Conservation (phyloP, 2,329 filamentous ascomycete species). For the Chaetomiaceae sp. region DNA sequence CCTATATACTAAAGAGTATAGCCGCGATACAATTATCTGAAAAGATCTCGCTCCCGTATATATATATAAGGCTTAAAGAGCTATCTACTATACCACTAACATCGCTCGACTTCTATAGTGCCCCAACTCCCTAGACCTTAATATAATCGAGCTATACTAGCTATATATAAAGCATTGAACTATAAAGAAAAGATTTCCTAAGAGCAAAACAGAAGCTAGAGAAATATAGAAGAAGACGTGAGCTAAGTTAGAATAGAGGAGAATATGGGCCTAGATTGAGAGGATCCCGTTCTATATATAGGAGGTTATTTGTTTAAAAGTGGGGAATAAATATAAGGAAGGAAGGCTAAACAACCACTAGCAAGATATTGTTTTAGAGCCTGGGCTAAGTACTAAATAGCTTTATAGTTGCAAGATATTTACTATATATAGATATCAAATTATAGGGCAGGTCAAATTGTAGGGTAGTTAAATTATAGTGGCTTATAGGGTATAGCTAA, state of each 20-base stretch:
- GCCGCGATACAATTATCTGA: too few relatives aligned
- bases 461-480: not conserved
- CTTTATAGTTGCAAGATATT: not conserved
- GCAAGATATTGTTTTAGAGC: not conserved
- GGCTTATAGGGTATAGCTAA: not conserved
- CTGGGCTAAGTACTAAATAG: not conserved
- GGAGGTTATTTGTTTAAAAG: constrained; percentile 3
- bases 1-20: too few relatives aligned
- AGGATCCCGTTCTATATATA: constrained; percentile 17
- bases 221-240: not conserved
- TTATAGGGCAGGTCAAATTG: not conserved
- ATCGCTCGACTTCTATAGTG: not conserved
- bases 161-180: not conserved
- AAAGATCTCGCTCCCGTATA: too few relatives aligned
- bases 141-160: constrained; percentile 1
- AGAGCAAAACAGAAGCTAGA: not conserved
- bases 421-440: too few relatives aligned
- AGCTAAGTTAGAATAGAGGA: not conserved
- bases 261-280: not conserved
- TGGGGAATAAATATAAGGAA: constrained; percentile 5
- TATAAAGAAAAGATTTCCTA: constrained; percentile 1
- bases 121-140: constrained; percentile 1
- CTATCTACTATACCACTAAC: too few relatives aligned
- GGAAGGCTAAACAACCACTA: not conserved
- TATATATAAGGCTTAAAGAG: too few relatives aligned